Percentiles rank a stretch among this genome's conserved stretches.
These are phyloP conservation scores for Knoxdaviesia capensis DNA, from an alignment of 2,329 filamentous ascomycete species.

Conservation along the genomic window DNA sequence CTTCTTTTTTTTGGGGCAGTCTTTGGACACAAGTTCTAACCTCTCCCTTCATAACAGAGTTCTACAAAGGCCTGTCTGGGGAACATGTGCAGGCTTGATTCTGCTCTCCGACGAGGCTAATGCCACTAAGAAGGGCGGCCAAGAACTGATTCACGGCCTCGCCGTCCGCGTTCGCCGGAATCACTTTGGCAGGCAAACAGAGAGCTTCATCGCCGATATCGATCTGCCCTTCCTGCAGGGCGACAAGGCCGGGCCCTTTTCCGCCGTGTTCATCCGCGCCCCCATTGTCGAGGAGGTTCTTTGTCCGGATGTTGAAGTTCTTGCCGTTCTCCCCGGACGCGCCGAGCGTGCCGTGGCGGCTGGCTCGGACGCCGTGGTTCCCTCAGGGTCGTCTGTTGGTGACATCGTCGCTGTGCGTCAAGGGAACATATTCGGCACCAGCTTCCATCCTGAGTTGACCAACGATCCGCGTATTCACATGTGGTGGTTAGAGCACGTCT, in stretches of 20 bases:
- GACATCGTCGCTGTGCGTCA: slow-evolving; percentile 80
- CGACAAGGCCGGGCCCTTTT: slow-evolving; percentile 28
- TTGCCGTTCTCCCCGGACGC: slow-evolving; percentile 28
- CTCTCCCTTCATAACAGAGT: slow-evolving; percentile 27
- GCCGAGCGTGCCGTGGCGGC: slow-evolving; percentile 17
- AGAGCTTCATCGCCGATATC: slow-evolving; percentile 68
- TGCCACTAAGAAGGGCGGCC: slow-evolving; percentile 72
- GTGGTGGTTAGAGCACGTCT: slow-evolving; percentile 70
- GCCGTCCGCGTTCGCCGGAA: slow-evolving; percentile 84
- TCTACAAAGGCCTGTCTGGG: slow-evolving; percentile 70
- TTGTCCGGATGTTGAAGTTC: slow-evolving; percentile 24
- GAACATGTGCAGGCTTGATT: slow-evolving; percentile 88
- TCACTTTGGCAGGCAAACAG: slow-evolving; percentile 82
- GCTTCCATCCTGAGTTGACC: slow-evolving; percentile 89
- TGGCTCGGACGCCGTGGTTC: slow-evolving; percentile 2
- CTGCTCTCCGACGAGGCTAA: slow-evolving; percentile 76
- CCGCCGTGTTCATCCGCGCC: slow-evolving; percentile 80
- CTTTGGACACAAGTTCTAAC: background rate
- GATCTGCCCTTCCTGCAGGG: slow-evolving; percentile 47
- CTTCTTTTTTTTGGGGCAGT: background rate
- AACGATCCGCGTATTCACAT: slow-evolving; percentile 71
- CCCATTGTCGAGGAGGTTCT: slow-evolving; percentile 79
- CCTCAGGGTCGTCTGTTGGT: slow-evolving; percentile 18
- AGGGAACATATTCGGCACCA: slow-evolving; percentile 82
- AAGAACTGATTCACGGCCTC: slow-evolving; percentile 82